Conservation (phyloP, 768 basidiomycete genomes). For the Tricholoma matsutake region DNA sequence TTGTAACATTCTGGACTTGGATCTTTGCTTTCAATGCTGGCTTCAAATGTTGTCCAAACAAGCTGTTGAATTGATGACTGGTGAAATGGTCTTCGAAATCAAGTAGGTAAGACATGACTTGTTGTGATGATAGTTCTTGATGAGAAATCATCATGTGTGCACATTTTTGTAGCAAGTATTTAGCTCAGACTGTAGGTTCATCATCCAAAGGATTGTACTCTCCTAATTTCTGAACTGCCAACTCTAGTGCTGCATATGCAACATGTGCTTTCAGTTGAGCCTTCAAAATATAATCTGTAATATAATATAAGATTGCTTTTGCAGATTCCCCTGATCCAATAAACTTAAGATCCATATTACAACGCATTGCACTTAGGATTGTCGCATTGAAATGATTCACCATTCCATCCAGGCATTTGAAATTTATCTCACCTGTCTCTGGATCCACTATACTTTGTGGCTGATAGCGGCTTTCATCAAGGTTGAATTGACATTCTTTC, state of each 20-base stretch:
- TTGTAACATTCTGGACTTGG: conserved; percentile 25
- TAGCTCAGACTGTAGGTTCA: conserved; percentile 18
- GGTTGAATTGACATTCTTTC: conserved; percentile 27
- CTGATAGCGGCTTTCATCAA: conserved; percentile 18
- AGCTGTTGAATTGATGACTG: too few relatives aligned
- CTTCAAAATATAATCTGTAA: conserved; percentile 50
- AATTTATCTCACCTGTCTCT: too few relatives aligned
- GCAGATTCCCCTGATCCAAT: conserved; percentile 38
- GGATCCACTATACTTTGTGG: conserved; percentile 15
- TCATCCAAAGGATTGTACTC: conserved; percentile 16
- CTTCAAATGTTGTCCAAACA: conserved; percentile 4
- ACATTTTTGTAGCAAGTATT: conserved; percentile 34
- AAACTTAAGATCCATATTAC: conserved; percentile 49
- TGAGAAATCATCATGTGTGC: conserved; percentile 11
- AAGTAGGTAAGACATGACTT: too few relatives aligned
- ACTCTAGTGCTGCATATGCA: conserved; percentile 35
- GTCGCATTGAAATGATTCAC: too few relatives aligned
- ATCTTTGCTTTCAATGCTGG: conserved; percentile 16
- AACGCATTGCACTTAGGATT: conserved; percentile 35
- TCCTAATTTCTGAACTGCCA: conserved; percentile 28
- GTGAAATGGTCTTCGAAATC: too few relatives aligned
- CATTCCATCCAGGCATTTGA: too few relatives aligned
- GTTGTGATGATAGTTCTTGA: conserved; percentile 34
- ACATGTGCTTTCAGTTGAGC: conserved; percentile 39
- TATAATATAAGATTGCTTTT: conserved; percentile 43